Conservation (phyloP, 371 early-diverging fungal species). For the Synchytrium microbalum region DNA sequence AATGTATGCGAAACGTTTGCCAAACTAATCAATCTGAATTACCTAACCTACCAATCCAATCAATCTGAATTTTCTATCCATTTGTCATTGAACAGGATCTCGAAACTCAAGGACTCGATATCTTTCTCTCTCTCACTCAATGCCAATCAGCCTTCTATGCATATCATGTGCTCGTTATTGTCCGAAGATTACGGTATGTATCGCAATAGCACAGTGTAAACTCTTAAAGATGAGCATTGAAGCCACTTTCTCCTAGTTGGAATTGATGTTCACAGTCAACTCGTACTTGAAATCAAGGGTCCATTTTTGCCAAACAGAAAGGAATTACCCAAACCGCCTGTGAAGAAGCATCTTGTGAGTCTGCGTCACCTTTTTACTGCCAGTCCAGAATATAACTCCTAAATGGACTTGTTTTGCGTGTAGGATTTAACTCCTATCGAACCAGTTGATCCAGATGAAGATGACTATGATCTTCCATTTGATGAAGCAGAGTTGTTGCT, state of each 20-base stretch:
- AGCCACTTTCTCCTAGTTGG: conserved; percentile 13
- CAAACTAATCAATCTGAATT: background rate
- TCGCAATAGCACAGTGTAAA: background rate
- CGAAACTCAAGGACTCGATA: conserved; percentile 19
- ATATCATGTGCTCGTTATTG: conserved; percentile 20
- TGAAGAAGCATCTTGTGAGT: background rate
- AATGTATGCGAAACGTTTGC: conserved; percentile 15
- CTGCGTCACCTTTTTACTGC: background rate
- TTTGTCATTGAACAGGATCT: conserved; percentile 15
- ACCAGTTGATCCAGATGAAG: background rate
- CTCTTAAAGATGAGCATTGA: background rate
- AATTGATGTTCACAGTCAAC: conserved; percentile 10
- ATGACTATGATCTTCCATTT: background rate
- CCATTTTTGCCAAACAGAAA: background rate
- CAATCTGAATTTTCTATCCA: background rate
- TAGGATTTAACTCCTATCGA: background rate
- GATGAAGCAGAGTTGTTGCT: background rate
- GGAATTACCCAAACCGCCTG: background rate
- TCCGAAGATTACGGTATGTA: conserved; percentile 25
- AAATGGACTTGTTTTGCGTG: background rate
- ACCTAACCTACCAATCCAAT: background rate
- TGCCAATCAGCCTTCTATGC: background rate
- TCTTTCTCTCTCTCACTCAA: conserved; percentile 18
- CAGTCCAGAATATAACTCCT: background rate
- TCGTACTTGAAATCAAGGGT: conserved; percentile 12